These are phyloP conservation scores for Aegle marmelos DNA, from an alignment of 345 rosid genomes.

Conservation along the genomic window DNA sequence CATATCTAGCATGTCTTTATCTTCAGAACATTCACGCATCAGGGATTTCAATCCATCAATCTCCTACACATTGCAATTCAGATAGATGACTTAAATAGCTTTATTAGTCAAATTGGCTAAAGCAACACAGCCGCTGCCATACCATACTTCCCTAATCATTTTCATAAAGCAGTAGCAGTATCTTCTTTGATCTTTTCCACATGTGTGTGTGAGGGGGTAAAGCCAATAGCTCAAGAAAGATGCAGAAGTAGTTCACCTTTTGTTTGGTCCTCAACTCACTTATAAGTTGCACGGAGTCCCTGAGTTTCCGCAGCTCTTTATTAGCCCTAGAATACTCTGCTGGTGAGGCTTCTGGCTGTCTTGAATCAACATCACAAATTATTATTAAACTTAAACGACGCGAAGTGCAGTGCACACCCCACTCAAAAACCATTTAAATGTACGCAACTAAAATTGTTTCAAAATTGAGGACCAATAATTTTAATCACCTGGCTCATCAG, in stretches of 20 bases:
- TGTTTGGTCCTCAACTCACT: constrained; percentile 61
- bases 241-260: constrained; percentile 42
- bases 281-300: constrained; percentile 74
- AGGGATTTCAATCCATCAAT: constrained; percentile 66
- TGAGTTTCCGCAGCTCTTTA: constrained; percentile 82
- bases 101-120: neutral
- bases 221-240: neutral
- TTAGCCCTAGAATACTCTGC: constrained; percentile 72
- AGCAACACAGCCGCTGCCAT: neutral
- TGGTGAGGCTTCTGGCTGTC: constrained; percentile 92
- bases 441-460: neutral
- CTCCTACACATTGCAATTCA: constrained; percentile 43
- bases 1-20: constrained; percentile 81
- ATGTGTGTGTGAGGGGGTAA: neutral
- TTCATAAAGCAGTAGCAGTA: neutral
- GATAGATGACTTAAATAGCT: neutral
- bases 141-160: neutral
- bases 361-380: constrained; percentile 42
- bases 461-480: neutral
- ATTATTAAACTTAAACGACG: neutral
- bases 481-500: constrained; percentile 57
- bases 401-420: constrained; percentile 12
- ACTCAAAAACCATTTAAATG: neutral
- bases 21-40: constrained; percentile 61
- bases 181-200: neutral